These are phyloP conservation scores for Gonium pectorale DNA, from an alignment of 139 green algal species.

Conservation along the genomic window DNA sequence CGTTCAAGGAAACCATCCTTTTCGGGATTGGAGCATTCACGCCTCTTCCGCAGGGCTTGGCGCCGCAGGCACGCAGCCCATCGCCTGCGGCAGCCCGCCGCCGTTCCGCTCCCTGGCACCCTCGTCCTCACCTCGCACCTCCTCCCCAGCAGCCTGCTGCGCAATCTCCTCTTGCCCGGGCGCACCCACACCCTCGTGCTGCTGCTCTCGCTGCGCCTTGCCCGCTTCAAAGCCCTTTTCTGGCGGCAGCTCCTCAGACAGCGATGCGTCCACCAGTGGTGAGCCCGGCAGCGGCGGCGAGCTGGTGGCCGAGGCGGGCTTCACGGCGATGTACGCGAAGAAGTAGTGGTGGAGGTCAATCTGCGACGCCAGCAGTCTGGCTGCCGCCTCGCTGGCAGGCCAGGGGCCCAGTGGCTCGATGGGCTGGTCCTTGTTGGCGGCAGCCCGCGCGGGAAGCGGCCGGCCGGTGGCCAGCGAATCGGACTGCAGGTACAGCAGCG, in stretches of 20 bases:
- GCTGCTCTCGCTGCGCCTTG: not conserved
- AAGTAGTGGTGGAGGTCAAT: constrained; percentile 52
- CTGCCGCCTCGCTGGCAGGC: not conserved
- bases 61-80: no score
- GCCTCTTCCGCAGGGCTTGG: no score
- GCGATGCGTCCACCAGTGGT: no score
- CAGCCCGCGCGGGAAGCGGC: not conserved
- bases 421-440: constrained; percentile 51
- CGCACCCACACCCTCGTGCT: not conserved
- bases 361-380: constrained; percentile 2
- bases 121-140: no score
- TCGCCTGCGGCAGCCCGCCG: no score
- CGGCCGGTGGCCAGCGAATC: constrained; percentile 34
- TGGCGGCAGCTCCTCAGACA: no score
- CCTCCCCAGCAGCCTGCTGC: no score
- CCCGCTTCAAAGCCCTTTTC: not conserved
- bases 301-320: not conserved
- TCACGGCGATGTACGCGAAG: constrained; percentile 43
- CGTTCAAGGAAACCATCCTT: no score
- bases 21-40: no score
- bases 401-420: constrained; percentile 48
- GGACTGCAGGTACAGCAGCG: constrained; percentile 44
- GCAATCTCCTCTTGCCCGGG: not conserved
- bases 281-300: no score
- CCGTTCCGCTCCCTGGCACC: no score